Base-by-base conservation (phyloP, 305 asterid genomes). In the Caryopteris hybrid region DNA sequence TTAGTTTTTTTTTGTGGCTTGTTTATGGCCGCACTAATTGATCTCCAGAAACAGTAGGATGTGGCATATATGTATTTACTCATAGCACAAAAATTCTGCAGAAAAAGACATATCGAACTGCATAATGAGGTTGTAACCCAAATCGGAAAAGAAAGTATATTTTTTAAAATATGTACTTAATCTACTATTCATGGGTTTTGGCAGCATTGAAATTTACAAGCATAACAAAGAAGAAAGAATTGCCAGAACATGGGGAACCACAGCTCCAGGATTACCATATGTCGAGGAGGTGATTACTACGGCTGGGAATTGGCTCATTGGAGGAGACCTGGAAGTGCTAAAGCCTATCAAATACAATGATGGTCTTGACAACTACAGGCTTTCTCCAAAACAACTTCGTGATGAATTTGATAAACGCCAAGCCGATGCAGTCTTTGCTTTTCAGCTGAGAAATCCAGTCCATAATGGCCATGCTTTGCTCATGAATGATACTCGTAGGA, bases 211-310 rank as follows among this genome's bases (percentile, higher is more conserved):
- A 71, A 81, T 90, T 68, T 90, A 77, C 81, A 90, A 88, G 81
- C 93, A 90, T 52, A 83, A 87, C 80, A 90, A 88, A 78, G 97
- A 90, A 78, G 97, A 90, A 73, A 83, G 95, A 73, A 88, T 88
- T 61, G 95, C 95, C 5, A 80, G 97, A 78, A 90, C 95, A 12
- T 90, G 97, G 97, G 97, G 97, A 25, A 83, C 83, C 54, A 90
- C 86, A 20, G 85, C 95, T 64, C 90, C 90, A 1, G 92, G 97
- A 13, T 74, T 90, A 71, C 97, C 95, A 2, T 90, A 90, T 47
- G 94, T 90, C 6, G 95, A 90, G 77, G 94, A 90, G 80, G 91
- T 79, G 41, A 86, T 90, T 23, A 61, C 80, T 21, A 64, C 77
- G 1, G 84, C 91, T 25, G 97, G 97, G 62, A 81, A 90, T 72